Base-by-base conservation (phyloP, 129 eudicot species). In the Apium graveolens region DNA sequence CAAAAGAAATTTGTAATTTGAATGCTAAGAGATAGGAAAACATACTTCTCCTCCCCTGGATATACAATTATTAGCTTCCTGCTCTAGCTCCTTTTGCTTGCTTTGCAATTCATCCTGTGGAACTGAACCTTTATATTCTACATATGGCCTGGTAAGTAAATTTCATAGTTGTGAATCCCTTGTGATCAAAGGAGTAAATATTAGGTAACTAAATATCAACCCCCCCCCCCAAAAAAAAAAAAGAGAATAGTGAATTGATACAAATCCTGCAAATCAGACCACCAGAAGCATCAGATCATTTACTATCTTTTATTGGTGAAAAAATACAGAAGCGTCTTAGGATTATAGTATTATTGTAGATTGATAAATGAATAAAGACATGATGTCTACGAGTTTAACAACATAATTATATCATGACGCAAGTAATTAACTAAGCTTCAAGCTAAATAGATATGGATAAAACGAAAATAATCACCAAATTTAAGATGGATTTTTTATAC, bases 91-190 rank as follows among this genome's bases (percentile, higher is more conserved):
- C 76, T 78, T 84, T 81, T 75, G 89, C 91, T 91, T 93, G 63
- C 78, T 86, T 82, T 84, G 88, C 85, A 89, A 76, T 79, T 88
- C 98, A 82, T 83, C 81, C 66, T 83, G 95, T 0, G 91, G 89
- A 80, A 93, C 89, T 9, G 81, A 53, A 39, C 97, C 98, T 88
- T 89, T 89, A 34, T 93, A 93, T 79, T 93, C 98, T 51, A 93
- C 97, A 83, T 74, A 91, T 46, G 98, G 97, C 86, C 98, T 93
- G 83, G 45, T 55, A 81, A 37, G 45, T 81, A 38, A 35, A 45
- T 32, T 31, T 81, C 27, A 9, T 26, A 31, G 18, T 21, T 66
- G 44, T 68, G 70, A 63, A 63, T 71, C 48, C 76, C 62, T 65
- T 45, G 18, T 7, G 53, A 34, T 43, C 72, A 78, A 24, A 74